Conservation (phyloP, 192 early-diverging fungal genomes). For the Entomortierella beljakovae region DNA sequence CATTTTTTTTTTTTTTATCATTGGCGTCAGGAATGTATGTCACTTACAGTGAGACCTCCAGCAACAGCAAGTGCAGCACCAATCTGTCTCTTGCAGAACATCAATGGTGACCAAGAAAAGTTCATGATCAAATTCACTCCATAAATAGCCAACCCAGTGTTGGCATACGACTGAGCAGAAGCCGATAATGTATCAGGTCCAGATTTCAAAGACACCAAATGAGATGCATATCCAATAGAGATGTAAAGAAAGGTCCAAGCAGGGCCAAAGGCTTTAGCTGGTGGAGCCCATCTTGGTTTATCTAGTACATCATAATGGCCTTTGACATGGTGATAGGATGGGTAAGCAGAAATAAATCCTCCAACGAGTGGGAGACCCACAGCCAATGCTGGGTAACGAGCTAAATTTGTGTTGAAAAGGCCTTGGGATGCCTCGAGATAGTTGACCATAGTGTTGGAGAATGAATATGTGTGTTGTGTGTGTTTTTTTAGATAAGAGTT, state of each 20-base stretch:
- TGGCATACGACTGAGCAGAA: constrained; percentile 10
- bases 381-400: constrained; percentile 48
- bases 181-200: constrained; percentile 18
- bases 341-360: constrained; percentile 34
- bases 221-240: constrained; percentile 41
- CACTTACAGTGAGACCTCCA: constrained; percentile 41
- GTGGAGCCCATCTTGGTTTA: constrained; percentile 31
- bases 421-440: constrained; percentile 20
- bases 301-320: constrained; percentile 18
- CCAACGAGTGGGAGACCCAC: constrained; percentile 42
- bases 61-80: constrained; percentile 36
- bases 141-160: constrained; percentile 35
- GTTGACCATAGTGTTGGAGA: constrained; percentile 15
- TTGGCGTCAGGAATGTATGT: not conserved
- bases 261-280: constrained; percentile 17
- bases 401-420: constrained; percentile 30
- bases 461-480: not conserved
- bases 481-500: not conserved
- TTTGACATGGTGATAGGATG: constrained; percentile 6
- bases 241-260: constrained; percentile 35
- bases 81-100: constrained; percentile 38
- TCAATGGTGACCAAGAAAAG: constrained; percentile 48
- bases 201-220: constrained; percentile 22
- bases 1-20: not conserved
- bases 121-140: constrained; percentile 35